phyloP scores from a whole-genome alignment of 2,329 filamentous ascomycete genomes.

The Colletotrichum sp. region DNA sequence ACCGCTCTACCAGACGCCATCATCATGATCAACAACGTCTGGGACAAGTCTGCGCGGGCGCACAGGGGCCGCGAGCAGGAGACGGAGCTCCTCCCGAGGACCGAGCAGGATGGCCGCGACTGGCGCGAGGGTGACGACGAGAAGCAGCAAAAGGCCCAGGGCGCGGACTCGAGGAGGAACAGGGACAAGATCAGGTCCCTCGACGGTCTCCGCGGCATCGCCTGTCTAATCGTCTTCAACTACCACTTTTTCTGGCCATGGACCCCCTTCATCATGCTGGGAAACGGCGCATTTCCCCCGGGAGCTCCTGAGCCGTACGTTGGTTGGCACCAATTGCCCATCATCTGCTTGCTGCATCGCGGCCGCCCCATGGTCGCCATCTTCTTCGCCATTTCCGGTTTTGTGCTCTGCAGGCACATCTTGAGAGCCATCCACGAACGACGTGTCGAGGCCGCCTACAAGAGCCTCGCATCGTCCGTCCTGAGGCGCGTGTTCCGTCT shows the following conservation, averaged over 20 bases:
- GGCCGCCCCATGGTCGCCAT: conserved; percentile 47
- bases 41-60: conserved; percentile 14
- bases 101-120: neutral
- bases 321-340: conserved; percentile 38
- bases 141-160: conserved; percentile 3
- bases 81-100: neutral
- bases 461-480: conserved; percentile 40
- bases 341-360: conserved; percentile 43
- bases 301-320: conserved; percentile 37
- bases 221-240: conserved; percentile 47
- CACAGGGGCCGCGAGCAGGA: neutral
- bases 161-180: conserved; percentile 3
- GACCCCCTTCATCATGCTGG: conserved; percentile 44
- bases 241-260: conserved; percentile 48
- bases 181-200: conserved; percentile 42
- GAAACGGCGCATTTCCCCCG: conserved; percentile 41
- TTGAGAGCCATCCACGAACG: conserved; percentile 40
- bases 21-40: conserved; percentile 5
- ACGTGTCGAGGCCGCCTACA: conserved; percentile 38
- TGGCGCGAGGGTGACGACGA: conserved; percentile 12
- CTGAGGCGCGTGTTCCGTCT: conserved; percentile 44
- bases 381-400: conserved; percentile 50
- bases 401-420: conserved; percentile 44
- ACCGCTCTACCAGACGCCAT: neutral
- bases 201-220: conserved; percentile 46